Evolutionary conservation across 2,329 filamentous ascomycete genomes (phyloP).

Genomic region (Epichloe glyceriae): DNA sequence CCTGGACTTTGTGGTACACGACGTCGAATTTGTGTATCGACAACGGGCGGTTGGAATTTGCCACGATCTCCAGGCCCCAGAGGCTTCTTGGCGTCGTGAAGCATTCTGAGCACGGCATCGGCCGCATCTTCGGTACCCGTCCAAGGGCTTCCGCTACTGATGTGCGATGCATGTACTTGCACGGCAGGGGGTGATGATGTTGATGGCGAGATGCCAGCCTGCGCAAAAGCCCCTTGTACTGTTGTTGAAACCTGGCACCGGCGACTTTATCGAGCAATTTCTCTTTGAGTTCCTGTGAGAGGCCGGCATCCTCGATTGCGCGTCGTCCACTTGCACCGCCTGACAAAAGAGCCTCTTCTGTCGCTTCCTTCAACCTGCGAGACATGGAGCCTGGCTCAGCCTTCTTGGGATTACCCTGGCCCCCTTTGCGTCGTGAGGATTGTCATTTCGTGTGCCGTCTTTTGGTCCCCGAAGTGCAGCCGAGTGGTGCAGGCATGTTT

Average conservation of each 20-base stretch:
- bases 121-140: slow-evolving; percentile 60
- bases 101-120: slow-evolving; percentile 73
- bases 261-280: slow-evolving; percentile 44
- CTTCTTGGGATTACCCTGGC: not conserved
- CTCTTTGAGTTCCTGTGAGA: slow-evolving; percentile 49
- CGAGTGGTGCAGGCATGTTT: not conserved
- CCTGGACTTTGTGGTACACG: slow-evolving; percentile 27
- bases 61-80: slow-evolving; percentile 38
- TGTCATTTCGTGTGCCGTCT: not conserved
- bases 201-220: slow-evolving; percentile 35
- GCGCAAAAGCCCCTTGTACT: slow-evolving; percentile 34
- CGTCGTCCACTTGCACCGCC: slow-evolving; percentile 46
- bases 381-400: slow-evolving; percentile 34
- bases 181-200: slow-evolving; percentile 47
- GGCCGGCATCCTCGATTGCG: slow-evolving; percentile 48
- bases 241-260: slow-evolving; percentile 38
- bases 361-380: slow-evolving; percentile 46
- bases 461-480: not conserved
- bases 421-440: not conserved
- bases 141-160: slow-evolving; percentile 61
- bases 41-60: slow-evolving; percentile 30
- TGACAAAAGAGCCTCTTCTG: slow-evolving; percentile 46
- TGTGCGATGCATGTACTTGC: slow-evolving; percentile 47
- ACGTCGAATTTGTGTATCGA: slow-evolving; percentile 39
- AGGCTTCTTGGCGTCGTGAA: slow-evolving; percentile 66